Conservation (phyloP, 495 filamentous ascomycete species). For the Penicillium fimorum region DNA sequence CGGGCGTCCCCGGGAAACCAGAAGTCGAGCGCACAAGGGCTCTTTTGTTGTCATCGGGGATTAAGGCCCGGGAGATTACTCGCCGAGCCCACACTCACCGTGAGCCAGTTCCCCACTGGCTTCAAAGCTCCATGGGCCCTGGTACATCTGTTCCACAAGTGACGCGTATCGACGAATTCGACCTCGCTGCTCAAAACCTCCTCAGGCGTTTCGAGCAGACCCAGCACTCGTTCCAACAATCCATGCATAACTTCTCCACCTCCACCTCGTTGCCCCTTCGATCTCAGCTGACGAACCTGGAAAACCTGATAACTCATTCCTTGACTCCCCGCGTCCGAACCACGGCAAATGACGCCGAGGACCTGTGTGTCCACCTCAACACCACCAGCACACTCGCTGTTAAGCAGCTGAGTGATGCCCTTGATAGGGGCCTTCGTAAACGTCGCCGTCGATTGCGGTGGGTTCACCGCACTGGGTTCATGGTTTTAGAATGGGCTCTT, state of each 20-base stretch:
- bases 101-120: slow-evolving; percentile 41
- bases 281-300: slow-evolving; percentile 48
- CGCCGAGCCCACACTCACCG: slow-evolving; percentile 57
- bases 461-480: slow-evolving; percentile 66
- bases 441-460: slow-evolving; percentile 69
- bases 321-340: slow-evolving; percentile 62
- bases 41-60: slow-evolving; percentile 75
- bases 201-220: slow-evolving; percentile 54
- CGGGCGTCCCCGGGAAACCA: slow-evolving; percentile 45
- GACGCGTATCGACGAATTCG: slow-evolving; percentile 60
- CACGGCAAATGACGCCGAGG: slow-evolving; percentile 73
- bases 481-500: slow-evolving; percentile 74
- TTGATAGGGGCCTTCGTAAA: slow-evolving; percentile 68
- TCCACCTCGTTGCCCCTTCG: slow-evolving; percentile 45
- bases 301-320: slow-evolving; percentile 49
- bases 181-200: slow-evolving; percentile 66
- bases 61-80: slow-evolving; percentile 78
- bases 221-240: slow-evolving; percentile 52
- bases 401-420: slow-evolving; percentile 72
- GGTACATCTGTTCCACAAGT: slow-evolving; percentile 45
- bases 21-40: slow-evolving; percentile 74
- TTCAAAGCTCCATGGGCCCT: slow-evolving; percentile 29
- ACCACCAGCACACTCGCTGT: slow-evolving; percentile 71
- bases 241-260: slow-evolving; percentile 52
- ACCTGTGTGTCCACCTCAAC: slow-evolving; percentile 68